Evolutionary conservation across 768 basidiomycete species (phyloP).

Genomic region (Lactarius sanguifluus): DNA sequence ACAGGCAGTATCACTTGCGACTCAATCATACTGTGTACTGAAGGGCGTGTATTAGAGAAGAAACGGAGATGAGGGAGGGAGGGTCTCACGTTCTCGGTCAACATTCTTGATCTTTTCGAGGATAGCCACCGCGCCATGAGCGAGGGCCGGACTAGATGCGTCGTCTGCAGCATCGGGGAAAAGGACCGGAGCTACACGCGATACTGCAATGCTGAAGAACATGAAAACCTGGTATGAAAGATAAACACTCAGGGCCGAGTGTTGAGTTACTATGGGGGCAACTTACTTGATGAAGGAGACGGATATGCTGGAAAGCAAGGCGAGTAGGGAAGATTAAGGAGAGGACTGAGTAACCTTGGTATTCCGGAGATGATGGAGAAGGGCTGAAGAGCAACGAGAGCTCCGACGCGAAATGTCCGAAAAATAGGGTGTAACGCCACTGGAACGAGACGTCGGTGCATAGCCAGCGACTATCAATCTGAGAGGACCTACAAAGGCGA

Average conservation of each 20-base stretch:
- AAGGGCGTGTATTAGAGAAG: background rate
- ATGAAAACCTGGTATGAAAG: constrained; percentile 48
- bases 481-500: constrained; percentile 57
- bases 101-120: constrained; percentile 19
- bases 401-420: constrained; percentile 60
- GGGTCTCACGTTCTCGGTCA: constrained; percentile 24
- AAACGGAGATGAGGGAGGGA: background rate
- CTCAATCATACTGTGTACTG: constrained; percentile 21
- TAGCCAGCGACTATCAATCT: background rate
- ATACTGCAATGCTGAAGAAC: constrained; percentile 70
- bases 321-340: constrained; percentile 54
- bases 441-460: constrained; percentile 34
- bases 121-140: constrained; percentile 6
- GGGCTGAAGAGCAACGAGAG: constrained; percentile 64
- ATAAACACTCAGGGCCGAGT: background rate
- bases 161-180: constrained; percentile 40
- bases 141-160: constrained; percentile 5
- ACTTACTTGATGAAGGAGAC: constrained; percentile 62
- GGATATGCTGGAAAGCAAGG: constrained; percentile 72
- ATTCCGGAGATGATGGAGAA: constrained; percentile 40
- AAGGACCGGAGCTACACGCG: constrained; percentile 66
- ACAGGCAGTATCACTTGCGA: constrained; percentile 19
- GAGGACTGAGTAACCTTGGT: constrained; percentile 35
- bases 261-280: too few relatives aligned
- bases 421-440: constrained; percentile 82